phyloP scores from a whole-genome alignment of 768 basidiomycete species.

The Peribolospora kevripleyi region DNA sequence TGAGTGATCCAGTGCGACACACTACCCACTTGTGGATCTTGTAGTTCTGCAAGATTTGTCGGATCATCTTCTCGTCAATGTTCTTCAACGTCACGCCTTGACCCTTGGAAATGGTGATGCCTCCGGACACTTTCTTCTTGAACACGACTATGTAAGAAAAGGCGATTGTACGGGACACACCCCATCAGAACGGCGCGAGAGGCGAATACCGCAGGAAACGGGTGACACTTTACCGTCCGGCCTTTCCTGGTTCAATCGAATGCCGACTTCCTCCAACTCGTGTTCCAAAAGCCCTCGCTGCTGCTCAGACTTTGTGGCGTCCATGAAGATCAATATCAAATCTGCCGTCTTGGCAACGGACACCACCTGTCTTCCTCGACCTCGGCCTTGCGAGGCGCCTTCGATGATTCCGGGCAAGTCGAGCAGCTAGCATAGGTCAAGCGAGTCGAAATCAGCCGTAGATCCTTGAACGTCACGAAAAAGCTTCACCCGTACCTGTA shows the following conservation, averaged over 20 bases:
- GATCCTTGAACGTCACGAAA: not conserved
- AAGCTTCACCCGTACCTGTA: conserved; percentile 28
- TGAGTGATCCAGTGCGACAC: not conserved
- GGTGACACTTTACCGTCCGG: conserved; percentile 34
- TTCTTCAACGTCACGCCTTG: conserved; percentile 55
- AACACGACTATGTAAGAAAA: conserved; percentile 40
- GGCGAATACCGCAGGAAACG: not conserved
- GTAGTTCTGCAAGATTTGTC: conserved; percentile 77
- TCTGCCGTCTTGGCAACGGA: conserved; percentile 56
- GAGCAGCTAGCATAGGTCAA: conserved; percentile 4
- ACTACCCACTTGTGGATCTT: conserved; percentile 44
- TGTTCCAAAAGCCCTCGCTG: conserved; percentile 68
- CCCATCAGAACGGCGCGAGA: not conserved
- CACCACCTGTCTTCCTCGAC: conserved; percentile 87
- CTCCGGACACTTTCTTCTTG: conserved; percentile 76
- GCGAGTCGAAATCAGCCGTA: too few relatives aligned
- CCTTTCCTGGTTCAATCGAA: conserved; percentile 64
- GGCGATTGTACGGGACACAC: not conserved
- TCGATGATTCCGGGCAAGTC: conserved; percentile 18
- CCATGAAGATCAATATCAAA: conserved; percentile 75
- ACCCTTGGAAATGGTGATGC: conserved; percentile 15
- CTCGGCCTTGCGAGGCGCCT: conserved; percentile 35
- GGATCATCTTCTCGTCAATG: conserved; percentile 83
- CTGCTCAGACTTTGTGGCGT: conserved; percentile 78
- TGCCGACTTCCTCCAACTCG: conserved; percentile 89